phyloP scores from a whole-genome alignment of 768 basidiomycete genomes.

The Amanita jacksonii region DNA sequence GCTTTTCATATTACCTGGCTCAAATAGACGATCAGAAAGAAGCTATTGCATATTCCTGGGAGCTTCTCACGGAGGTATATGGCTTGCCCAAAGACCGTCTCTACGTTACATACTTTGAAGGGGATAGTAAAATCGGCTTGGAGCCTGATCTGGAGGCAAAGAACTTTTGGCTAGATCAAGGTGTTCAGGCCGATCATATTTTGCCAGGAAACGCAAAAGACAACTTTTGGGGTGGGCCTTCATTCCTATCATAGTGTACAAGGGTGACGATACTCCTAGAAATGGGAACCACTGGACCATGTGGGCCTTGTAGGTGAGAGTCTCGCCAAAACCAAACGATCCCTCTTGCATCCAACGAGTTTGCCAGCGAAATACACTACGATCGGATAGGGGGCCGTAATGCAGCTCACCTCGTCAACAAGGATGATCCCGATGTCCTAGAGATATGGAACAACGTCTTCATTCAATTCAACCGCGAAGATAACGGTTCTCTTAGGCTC shows the following conservation, averaged over 20 bases:
- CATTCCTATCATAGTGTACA: background rate
- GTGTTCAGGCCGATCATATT: constrained; percentile 83
- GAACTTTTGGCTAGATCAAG: constrained; percentile 81
- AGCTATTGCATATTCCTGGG: constrained; percentile 90
- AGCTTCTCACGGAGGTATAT: constrained; percentile 85
- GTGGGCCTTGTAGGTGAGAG: constrained; percentile 84
- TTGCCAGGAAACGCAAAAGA: constrained; percentile 93
- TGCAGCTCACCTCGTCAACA: constrained; percentile 86
- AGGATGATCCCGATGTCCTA: constrained; percentile 93
- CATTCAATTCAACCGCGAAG: constrained; percentile 97
- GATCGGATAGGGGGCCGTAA: constrained; percentile 98
- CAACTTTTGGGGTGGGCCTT: constrained; percentile 90
- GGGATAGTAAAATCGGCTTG: constrained; percentile 76
- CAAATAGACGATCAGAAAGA: constrained; percentile 55
- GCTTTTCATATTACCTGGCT: constrained; percentile 4
- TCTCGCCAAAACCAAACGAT: constrained; percentile 1
- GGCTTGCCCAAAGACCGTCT: constrained; percentile 82
- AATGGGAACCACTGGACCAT: constrained; percentile 98
- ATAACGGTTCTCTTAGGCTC: constrained; percentile 66
- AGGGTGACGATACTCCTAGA: constrained; percentile 37
- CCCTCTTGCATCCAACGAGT: background rate
- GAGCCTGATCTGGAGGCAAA: constrained; percentile 86
- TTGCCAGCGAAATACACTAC: constrained; percentile 81
- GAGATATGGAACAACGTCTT: constrained; percentile 99
- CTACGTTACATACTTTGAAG: constrained; percentile 98